Evolutionary conservation across 73 alveolate genomes (phyloP).

Genomic region (Halteria grandinella): DNA sequence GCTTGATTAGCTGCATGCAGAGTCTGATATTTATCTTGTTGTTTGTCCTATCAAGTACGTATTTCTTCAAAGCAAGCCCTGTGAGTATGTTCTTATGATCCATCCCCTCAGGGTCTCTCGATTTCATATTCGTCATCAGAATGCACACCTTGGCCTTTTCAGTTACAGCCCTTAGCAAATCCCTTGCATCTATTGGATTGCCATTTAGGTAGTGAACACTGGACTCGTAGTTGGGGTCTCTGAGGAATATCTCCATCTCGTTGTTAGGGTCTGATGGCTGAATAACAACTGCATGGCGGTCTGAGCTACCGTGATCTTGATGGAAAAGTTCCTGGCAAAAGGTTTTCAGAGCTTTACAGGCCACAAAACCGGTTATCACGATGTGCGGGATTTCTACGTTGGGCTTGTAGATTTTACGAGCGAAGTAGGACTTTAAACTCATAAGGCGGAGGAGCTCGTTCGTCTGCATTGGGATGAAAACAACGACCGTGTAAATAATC

Average conservation of each 20-base stretch:
- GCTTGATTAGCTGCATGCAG: conserved; percentile 93
- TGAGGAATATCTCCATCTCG: conserved; percentile 91
- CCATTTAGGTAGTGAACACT: conserved; percentile 89
- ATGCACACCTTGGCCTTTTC: too few species aligned
- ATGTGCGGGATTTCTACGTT: conserved; percentile 96
- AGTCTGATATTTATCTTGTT: conserved; percentile 76
- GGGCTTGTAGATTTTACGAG: conserved; percentile 87
- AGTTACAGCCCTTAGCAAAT: too few species aligned
- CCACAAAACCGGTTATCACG: conserved; percentile 91
- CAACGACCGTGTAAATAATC: conserved; percentile 77
- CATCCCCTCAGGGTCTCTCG: conserved; percentile 86
- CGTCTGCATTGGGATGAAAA: conserved; percentile 90
- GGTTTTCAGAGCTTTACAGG: conserved; percentile 81
- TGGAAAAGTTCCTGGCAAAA: conserved; percentile 96
- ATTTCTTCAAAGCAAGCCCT: conserved; percentile 76
- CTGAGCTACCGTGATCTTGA: conserved; percentile 94
- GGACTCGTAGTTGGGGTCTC: conserved; percentile 87
- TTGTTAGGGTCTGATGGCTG: conserved; percentile 87
- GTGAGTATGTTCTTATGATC: conserved; percentile 93
- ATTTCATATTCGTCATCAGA: conserved; percentile 88
- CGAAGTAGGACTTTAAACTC: conserved; percentile 90
- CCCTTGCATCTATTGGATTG: conserved; percentile 72
- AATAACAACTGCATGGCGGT: conserved; percentile 91
- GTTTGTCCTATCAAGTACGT: conserved; percentile 81
- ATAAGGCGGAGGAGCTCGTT: conserved; percentile 90